A percentile compares a stretch with the other conserved stretches of the same genome.
These are phyloP conservation scores for Phyllosticta citriasiana DNA, from an alignment of 2,329 filamentous ascomycete species.

Conservation along the genomic window DNA sequence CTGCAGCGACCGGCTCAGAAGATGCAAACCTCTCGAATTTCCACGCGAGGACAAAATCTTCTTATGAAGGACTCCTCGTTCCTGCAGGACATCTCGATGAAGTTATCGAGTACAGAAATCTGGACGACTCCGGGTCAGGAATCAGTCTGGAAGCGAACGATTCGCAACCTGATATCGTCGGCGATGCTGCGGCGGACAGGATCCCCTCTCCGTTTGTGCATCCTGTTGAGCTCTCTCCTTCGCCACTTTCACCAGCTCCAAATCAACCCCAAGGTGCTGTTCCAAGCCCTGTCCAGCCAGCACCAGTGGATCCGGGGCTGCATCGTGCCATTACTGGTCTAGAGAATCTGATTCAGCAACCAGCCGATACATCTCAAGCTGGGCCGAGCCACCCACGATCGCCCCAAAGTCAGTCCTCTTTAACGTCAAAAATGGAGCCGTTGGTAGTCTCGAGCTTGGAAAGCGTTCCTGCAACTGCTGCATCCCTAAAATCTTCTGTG, in stretches of 20 bases:
- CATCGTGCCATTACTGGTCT: slow-evolving; percentile 27
- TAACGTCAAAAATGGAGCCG: slow-evolving; percentile 10
- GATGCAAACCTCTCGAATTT: not conserved
- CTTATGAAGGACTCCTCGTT: not conserved
- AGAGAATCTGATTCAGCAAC: slow-evolving; percentile 35
- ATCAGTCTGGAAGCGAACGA: not conserved
- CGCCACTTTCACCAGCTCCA: not conserved
- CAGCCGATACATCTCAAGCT: slow-evolving; percentile 27
- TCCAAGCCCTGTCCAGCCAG: not conserved
- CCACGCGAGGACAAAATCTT: not conserved
- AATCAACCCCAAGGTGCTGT: not conserved
- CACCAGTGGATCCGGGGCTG: not conserved
- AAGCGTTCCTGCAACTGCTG: not conserved
- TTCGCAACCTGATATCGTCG: not conserved
- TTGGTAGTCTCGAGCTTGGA: slow-evolving; percentile 6
- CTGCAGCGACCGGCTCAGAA: not conserved
- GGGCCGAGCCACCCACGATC: slow-evolving; percentile 25
- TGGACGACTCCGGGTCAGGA: not conserved
- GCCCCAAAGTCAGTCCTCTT: slow-evolving; percentile 21
- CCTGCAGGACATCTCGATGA: not conserved
- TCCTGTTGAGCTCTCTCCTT: not conserved
- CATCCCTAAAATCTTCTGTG: not conserved
- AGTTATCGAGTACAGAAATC: not conserved
- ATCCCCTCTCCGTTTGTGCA: not conserved
- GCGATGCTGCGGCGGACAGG: not conserved